Base-by-base conservation (phyloP, 2,329 filamentous ascomycete species). In the Harringtonia lauricola region DNA sequence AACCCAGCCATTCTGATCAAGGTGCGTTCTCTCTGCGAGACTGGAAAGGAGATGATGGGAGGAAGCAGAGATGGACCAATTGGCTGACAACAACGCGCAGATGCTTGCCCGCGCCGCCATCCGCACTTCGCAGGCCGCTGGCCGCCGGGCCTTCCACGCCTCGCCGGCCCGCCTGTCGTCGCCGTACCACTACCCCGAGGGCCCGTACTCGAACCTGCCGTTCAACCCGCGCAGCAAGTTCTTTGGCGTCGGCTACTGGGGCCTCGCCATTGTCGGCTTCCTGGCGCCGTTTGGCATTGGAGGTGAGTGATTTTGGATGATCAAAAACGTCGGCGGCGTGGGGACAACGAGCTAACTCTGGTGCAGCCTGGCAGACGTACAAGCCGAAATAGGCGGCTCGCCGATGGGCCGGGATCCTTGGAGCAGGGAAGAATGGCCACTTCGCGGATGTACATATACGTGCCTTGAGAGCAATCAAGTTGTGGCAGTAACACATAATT, bases 111-210 rank as follows among this genome's bases (percentile, higher is more conserved):
- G 76, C 62, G 74, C 72, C 64, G 67, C 64, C 57, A 63, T 69
- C 55, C 67, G 74, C 64, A 65, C 76, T 61, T 78, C 81, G 63
- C 79, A 70, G 49, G 50, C 55, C 47, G 53, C 53, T 50, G 76
- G 82, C 76, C 87, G 88, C 72, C 89, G 92, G 67, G 87, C 83
- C 71, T 95, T 98, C 83, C 83, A 88, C 67, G 80, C 86, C 60
- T 94, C 90, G 64, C 86, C 86, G 49, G 51, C 83, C 63, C 87
- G 86, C 66, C 71, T 94, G 64, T 78, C 74, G 58, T 94, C 86
- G 64, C 89, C 89, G 52, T 95, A 94, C 82, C 92, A 98, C 76
- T 98, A 98, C 74, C 83, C 90, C 57, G 90, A 96, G 74, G 92
- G 90, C 53, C 86, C 90, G 60, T 84, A 87, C 68, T 82, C 76